Conservation (phyloP, 2,329 filamentous ascomycete species). For the Ophiostoma perfectum region DNA sequence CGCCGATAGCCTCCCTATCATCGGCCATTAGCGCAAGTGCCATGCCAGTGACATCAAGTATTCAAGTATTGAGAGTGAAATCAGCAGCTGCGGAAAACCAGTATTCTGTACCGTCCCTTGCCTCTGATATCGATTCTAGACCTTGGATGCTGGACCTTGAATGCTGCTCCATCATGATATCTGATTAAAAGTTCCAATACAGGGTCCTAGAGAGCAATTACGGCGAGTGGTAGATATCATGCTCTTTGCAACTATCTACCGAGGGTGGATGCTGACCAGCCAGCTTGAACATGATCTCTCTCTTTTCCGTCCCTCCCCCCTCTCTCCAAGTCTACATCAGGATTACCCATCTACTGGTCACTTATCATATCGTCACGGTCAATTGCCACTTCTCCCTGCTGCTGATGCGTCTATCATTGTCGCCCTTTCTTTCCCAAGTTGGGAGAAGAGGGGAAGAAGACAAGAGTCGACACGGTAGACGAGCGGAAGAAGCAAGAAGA, state of each 20-base stretch:
- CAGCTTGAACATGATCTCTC: too few species aligned
- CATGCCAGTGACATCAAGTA: not conserved
- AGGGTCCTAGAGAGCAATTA: not conserved
- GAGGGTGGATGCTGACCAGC: too few species aligned
- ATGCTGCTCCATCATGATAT: not conserved
- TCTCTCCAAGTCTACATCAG: not conserved
- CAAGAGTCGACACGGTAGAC: not conserved
- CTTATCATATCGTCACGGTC: not conserved
- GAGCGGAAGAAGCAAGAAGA: not conserved
- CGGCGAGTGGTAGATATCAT: not conserved
- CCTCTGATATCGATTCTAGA: not conserved
- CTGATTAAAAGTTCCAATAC: not conserved
- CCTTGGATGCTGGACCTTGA: not conserved
- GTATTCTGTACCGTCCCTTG: not conserved
- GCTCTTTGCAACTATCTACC: not conserved
- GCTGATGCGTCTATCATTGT: not conserved
- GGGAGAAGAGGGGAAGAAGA: not conserved
- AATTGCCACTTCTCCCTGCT: not conserved
- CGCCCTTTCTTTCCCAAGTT: not conserved
- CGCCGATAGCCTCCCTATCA: slow-evolving; percentile 7
- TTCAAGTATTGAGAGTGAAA: not conserved
- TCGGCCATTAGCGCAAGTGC: not conserved
- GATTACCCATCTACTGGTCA: not conserved
- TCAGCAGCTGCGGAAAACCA: not conserved
- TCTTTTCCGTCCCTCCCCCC: too few species aligned